These are phyloP conservation scores for Paramecium tetraurelia DNA, from an alignment of 73 alveolate genomes.

Conservation along the genomic window DNA sequence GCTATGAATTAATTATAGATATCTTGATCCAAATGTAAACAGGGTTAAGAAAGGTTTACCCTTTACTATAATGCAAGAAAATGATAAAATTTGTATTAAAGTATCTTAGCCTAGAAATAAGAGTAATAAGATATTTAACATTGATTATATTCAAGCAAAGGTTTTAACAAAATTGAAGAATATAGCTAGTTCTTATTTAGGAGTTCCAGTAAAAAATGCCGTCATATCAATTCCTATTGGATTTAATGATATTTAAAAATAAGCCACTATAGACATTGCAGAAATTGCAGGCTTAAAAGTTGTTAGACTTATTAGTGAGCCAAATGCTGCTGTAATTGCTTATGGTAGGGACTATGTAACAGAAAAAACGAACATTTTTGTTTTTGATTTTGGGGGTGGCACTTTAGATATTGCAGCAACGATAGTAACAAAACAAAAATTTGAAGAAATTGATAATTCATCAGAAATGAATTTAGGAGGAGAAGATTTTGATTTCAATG, in stretches of 20 bases:
- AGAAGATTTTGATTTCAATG: constrained; percentile 91
- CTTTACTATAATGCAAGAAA: not conserved
- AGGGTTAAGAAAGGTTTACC: not conserved
- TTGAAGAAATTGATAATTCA: constrained; percentile 86
- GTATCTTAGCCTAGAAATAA: not conserved
- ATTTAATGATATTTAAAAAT: constrained; percentile 84
- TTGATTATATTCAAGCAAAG: constrained; percentile 75
- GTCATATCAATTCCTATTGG: constrained; percentile 85
- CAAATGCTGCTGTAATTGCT: constrained; percentile 97
- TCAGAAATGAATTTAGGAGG: constrained; percentile 97
- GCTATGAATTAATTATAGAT: not conserved
- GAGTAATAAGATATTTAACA: constrained; percentile 53
- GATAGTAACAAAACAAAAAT: constrained; percentile 81
- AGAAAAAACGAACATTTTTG: constrained; percentile 71
- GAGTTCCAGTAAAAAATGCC: constrained; percentile 73
- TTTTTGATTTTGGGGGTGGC: constrained; percentile 91
- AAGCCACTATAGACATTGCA: constrained; percentile 95
- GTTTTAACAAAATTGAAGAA: constrained; percentile 76
- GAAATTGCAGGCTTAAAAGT: constrained; percentile 90
- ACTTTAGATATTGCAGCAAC: constrained; percentile 90
- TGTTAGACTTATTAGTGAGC: constrained; percentile 85
- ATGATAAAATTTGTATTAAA: not conserved
- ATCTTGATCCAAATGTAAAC: not conserved
- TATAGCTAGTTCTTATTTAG: constrained; percentile 72
- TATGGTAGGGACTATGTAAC: constrained; percentile 82